Percentiles rank a stretch among this genome's conserved stretches.
phyloP scores from a whole-genome alignment of 768 basidiomycete species.

The Termitomyces sp. region DNA sequence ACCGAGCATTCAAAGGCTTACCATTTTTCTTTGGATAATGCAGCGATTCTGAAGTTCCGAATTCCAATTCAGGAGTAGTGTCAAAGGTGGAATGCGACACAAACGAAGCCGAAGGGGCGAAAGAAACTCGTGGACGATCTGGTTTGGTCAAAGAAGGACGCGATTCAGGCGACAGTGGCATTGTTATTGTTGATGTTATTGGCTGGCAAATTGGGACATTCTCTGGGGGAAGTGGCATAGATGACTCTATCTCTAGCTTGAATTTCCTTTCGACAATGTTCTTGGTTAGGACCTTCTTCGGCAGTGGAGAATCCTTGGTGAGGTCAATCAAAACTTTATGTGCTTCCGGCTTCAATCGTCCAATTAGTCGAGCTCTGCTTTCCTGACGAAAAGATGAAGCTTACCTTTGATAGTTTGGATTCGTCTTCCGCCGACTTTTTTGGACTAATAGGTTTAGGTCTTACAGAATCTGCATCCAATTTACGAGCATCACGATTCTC shows the following conservation, averaged over 20 bases:
- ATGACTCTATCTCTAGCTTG: neutral
- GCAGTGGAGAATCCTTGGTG: slow-evolving; percentile 28
- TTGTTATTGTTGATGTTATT: neutral
- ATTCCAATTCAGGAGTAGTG: neutral
- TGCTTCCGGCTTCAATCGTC: neutral
- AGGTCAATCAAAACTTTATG: slow-evolving; percentile 39
- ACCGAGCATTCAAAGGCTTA: neutral
- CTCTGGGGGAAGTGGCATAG: neutral
- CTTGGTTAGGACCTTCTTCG: neutral
- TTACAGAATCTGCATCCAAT: neutral
- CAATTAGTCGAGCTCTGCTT: neutral
- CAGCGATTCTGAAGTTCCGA: neutral
- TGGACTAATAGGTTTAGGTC: neutral
- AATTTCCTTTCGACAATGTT: neutral
- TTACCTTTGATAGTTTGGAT: slow-evolving; percentile 5
- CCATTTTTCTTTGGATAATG: neutral
- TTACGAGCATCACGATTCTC: neutral
- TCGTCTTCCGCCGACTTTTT: slow-evolving; percentile 4
- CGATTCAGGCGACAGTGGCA: neutral
- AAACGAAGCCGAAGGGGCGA: slow-evolving; percentile 11
- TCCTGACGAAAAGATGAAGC: slow-evolving; percentile 1
- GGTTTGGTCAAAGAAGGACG: neutral
- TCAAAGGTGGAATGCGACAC: neutral
- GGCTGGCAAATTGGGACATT: neutral
- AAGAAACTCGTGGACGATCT: slow-evolving; percentile 14